Evolutionary conservation across 169 alveolate genomes (phyloP).

Genomic region (Cryptosporidium xiaoi): DNA sequence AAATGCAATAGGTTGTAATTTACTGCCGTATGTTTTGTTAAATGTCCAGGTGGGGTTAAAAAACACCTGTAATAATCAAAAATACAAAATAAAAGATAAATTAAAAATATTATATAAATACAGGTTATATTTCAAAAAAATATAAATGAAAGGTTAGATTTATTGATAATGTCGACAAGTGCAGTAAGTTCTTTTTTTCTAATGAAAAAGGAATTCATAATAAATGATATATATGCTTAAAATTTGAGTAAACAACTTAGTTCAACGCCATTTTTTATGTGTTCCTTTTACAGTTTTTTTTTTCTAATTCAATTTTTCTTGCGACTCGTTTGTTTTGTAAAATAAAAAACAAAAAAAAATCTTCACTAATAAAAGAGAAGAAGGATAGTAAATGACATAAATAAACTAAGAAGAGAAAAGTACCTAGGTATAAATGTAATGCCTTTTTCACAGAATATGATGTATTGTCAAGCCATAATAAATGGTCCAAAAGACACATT

Average conservation of each 20-base stretch:
- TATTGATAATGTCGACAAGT: constrained; percentile 28
- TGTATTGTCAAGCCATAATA: constrained; percentile 97
- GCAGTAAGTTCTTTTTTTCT: constrained; percentile 27
- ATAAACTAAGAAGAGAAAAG: constrained; percentile 91
- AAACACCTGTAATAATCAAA: too few relatives aligned
- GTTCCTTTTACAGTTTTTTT: too few relatives aligned
- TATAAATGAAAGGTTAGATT: too few relatives aligned
- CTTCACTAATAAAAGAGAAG: constrained; percentile 73
- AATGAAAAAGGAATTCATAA: background rate
- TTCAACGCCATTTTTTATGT: too few relatives aligned
- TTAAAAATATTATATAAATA: too few relatives aligned
- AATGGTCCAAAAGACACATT: constrained; percentile 98
- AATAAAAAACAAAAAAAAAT: background rate
- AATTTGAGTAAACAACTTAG: too few relatives aligned
- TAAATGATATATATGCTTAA: too few relatives aligned
- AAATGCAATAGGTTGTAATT: too few relatives aligned
- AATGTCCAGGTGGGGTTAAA: too few relatives aligned
- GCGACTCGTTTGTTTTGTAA: background rate
- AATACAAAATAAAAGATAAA: too few relatives aligned
- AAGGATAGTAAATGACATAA: constrained; percentile 91
- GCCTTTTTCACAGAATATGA: constrained; percentile 94
- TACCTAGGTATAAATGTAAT: constrained; percentile 94
- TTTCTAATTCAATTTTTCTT: background rate
- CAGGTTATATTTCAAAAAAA: too few relatives aligned
- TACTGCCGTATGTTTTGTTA: too few relatives aligned